Evolutionary conservation across 169 alveolate genomes (phyloP).

Genomic region (Cyclospora cayetanensis): DNA sequence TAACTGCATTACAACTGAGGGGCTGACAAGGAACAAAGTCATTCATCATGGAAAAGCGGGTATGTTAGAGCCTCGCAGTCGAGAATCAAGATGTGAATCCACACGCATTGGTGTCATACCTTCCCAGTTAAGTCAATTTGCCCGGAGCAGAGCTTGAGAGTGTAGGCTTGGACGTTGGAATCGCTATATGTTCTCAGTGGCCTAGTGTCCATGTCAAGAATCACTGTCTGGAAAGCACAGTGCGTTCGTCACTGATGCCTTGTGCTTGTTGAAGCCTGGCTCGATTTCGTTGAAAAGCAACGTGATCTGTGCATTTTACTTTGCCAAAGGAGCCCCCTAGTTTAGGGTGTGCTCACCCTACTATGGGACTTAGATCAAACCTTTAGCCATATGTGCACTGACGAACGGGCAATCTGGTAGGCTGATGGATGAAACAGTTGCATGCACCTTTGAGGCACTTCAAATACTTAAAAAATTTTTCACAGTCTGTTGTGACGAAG

Average conservation of each 20-base stretch:
- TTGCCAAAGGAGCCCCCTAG: neutral
- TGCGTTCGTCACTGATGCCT: neutral
- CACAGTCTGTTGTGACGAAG: too few relatives aligned
- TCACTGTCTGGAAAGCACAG: neutral
- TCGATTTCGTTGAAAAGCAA: neutral
- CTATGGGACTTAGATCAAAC: too few relatives aligned
- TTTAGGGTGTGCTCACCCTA: too few relatives aligned
- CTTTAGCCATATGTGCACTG: too few relatives aligned
- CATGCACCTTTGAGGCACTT: too few relatives aligned
- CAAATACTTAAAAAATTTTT: too few relatives aligned
- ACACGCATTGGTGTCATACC: neutral
- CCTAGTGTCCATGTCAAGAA: slow-evolving; percentile 25
- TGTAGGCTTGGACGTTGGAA: slow-evolving; percentile 5
- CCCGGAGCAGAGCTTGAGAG: slow-evolving; percentile 47
- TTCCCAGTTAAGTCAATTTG: slow-evolving; percentile 59
- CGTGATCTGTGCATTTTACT: neutral
- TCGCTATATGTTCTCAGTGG: neutral
- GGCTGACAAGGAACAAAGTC: neutral
- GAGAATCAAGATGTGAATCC: neutral
- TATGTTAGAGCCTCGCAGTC: neutral
- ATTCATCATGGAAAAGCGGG: neutral
- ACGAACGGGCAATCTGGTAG: too few relatives aligned
- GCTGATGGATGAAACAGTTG: too few relatives aligned
- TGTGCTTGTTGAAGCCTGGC: neutral
- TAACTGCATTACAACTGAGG: neutral